A percentile compares a stretch with the other conserved stretches of the same genome.
Conservation (phyloP, 208 protist genomes). For the Acanthamoeba triangularis region DNA sequence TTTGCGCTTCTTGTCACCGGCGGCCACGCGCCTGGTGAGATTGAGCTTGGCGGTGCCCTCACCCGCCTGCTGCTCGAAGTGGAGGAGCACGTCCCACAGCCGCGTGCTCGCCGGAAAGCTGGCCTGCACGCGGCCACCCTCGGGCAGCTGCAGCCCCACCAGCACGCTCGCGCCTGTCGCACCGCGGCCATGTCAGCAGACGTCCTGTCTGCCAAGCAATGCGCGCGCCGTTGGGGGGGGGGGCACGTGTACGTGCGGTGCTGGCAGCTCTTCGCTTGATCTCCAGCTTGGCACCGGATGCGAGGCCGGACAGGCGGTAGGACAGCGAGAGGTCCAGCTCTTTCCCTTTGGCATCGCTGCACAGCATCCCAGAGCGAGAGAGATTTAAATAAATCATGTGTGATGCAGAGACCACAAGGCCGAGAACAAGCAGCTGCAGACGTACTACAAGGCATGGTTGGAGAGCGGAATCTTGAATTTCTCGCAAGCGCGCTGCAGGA, state of each 20-base stretch:
- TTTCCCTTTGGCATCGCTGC: slow-evolving; percentile 32
- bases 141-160: slow-evolving; percentile 59
- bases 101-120: slow-evolving; percentile 2
- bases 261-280: slow-evolving; percentile 28
- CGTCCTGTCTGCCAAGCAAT: too few relatives aligned
- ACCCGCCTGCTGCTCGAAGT: slow-evolving; percentile 28
- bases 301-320: slow-evolving; percentile 27
- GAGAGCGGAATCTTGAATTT: slow-evolving; percentile 43
- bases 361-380: neutral
- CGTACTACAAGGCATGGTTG: slow-evolving; percentile 14
- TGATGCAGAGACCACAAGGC: neutral
- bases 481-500: slow-evolving; percentile 58
- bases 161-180: neutral
- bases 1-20: slow-evolving; percentile 8
- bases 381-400: neutral
- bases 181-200: neutral
- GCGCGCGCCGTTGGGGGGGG: neutral
- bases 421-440: neutral
- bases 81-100: slow-evolving; percentile 39
- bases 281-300: slow-evolving; percentile 51
- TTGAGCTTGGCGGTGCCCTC: slow-evolving; percentile 26
- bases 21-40: neutral
- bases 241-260: neutral
- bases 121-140: slow-evolving; percentile 57
- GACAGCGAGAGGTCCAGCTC: slow-evolving; percentile 48